A percentile compares a stretch with the other conserved stretches of the same genome.
Evolutionary conservation across 2,329 filamentous ascomycete genomes (phyloP).

Genomic region (Chaetomiaceae sp.): DNA sequence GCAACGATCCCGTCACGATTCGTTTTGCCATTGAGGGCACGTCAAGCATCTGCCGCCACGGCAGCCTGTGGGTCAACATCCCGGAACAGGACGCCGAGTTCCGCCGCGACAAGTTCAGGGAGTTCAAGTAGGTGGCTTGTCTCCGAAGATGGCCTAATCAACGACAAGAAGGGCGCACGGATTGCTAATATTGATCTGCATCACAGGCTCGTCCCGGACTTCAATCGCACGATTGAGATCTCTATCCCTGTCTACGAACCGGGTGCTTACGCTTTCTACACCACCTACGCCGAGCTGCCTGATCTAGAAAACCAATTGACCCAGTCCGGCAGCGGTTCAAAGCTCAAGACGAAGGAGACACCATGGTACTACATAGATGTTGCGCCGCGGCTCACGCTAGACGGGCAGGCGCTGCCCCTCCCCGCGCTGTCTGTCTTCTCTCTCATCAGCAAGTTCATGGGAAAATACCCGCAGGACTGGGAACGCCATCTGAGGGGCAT

Average conservation of each 20-base stretch:
- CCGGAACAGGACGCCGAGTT: conserved; percentile 73
- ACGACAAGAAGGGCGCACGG: not conserved
- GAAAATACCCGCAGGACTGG: conserved; percentile 85
- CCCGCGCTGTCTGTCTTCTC: conserved; percentile 90
- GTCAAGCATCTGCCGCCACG: conserved; percentile 90
- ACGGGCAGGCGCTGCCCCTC: conserved; percentile 70
- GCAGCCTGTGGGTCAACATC: conserved; percentile 95
- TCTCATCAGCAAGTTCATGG: conserved; percentile 97
- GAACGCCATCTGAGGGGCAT: conserved; percentile 84
- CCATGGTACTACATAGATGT: conserved; percentile 90
- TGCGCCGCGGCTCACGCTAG: conserved; percentile 71
- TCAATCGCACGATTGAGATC: conserved; percentile 87
- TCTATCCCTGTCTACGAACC: conserved; percentile 78
- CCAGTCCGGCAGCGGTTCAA: conserved; percentile 42
- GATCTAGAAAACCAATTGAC: conserved; percentile 59
- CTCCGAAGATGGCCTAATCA: not conserved
- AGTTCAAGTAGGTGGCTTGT: conserved; percentile 69
- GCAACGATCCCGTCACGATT: conserved; percentile 69
- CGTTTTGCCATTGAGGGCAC: conserved; percentile 91
- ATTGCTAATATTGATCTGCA: conserved; percentile 10
- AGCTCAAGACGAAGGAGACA: conserved; percentile 60
- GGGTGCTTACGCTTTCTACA: conserved; percentile 92
- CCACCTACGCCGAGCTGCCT: conserved; percentile 83
- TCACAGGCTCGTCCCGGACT: conserved; percentile 76
- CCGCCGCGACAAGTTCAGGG: conserved; percentile 71